Evolutionary conservation across 306 rosid genomes (phyloP).

Genomic region (Benincasa hispida): DNA sequence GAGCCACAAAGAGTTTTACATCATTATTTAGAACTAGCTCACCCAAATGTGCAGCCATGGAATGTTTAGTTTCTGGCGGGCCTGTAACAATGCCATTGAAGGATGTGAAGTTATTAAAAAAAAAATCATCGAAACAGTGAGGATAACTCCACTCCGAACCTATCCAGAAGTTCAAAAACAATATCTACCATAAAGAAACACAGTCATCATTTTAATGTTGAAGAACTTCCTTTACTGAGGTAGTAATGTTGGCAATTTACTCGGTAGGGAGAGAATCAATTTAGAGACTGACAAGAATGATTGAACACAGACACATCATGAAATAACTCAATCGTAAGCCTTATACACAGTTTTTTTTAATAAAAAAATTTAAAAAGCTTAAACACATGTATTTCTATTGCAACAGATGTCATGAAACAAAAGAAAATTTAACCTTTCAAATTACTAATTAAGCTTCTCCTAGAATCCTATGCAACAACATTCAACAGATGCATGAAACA

Average conservation of each 20-base stretch:
- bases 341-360: neutral
- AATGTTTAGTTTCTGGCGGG: conserved; percentile 71
- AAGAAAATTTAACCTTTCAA: neutral
- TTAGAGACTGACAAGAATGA: neutral
- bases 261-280: neutral
- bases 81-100: conserved; percentile 46
- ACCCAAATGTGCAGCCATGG: conserved; percentile 88
- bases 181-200: neutral
- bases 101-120: conserved; percentile 8
- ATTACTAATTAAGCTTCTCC: neutral
- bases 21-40: conserved; percentile 83
- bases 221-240: neutral
- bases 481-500: neutral
- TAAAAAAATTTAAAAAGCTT: neutral
- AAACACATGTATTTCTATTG: neutral
- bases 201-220: neutral
- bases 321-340: neutral
- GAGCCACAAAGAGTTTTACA: conserved; percentile 68
- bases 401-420: neutral
- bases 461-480: neutral
- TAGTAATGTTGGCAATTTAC: neutral
- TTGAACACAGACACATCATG: neutral
- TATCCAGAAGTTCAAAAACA: neutral
- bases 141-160: neutral
- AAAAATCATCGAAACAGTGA: neutral